These are phyloP conservation scores for Hypoxylon sp. DNA, from an alignment of 2,329 filamentous ascomycete species.

Conservation along the genomic window DNA sequence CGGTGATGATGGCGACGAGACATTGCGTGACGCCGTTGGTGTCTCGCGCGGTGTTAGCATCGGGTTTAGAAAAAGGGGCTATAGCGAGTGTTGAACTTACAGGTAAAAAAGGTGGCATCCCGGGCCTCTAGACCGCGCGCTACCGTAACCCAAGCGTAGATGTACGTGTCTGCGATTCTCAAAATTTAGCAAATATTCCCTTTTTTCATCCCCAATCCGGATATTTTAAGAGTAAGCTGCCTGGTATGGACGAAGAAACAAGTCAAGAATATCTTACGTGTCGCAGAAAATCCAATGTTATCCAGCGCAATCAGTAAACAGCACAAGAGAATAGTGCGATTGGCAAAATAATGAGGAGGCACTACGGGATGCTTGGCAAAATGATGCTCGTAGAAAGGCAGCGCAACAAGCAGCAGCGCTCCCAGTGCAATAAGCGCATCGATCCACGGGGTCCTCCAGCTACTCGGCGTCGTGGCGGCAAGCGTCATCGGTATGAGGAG, in stretches of 20 bases:
- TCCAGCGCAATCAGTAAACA: constrained; percentile 57
- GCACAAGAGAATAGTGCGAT: constrained; percentile 56
- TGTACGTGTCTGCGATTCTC: constrained; percentile 31
- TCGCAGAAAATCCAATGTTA: constrained; percentile 55
- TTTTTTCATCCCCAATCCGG: background rate
- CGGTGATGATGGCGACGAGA: constrained; percentile 55
- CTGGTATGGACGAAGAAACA: background rate
- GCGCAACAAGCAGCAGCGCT: constrained; percentile 53
- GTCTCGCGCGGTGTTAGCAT: constrained; percentile 31
- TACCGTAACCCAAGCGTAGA: constrained; percentile 61
- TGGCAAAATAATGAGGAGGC: constrained; percentile 59
- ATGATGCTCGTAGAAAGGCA: constrained; percentile 62
- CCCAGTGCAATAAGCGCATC: constrained; percentile 59
- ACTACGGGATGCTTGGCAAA: constrained; percentile 59
- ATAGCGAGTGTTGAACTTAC: constrained; percentile 13
- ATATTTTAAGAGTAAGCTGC: too few relatives aligned
- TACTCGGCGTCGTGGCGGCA: constrained; percentile 54
- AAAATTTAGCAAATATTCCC: background rate
- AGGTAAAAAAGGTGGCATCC: constrained; percentile 57
- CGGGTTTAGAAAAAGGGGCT: background rate
- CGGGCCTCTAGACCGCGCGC: constrained; percentile 56
- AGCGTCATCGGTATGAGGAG: constrained; percentile 62
- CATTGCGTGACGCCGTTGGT: constrained; percentile 57
- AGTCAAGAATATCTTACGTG: constrained; percentile 26
- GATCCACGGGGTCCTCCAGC: constrained; percentile 61